Conservation (phyloP, 768 basidiomycete genomes). For the Amanita rimosa region DNA sequence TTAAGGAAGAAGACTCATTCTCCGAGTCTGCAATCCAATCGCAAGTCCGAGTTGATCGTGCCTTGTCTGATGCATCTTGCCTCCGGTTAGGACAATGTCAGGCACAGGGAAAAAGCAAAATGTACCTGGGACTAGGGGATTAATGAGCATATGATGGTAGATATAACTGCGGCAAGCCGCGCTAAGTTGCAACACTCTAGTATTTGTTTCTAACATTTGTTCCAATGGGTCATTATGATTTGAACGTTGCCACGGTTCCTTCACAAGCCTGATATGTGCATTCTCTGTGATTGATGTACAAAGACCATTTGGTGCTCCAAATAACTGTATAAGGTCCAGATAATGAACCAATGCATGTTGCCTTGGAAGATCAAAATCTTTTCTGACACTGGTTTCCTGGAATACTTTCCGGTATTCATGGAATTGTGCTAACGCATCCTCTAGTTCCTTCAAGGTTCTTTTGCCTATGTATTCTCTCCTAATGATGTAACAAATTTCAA, state of each 20-base stretch:
- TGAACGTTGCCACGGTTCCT: slow-evolving; percentile 13
- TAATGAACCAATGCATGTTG: slow-evolving; percentile 15
- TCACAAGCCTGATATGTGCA: slow-evolving; percentile 8
- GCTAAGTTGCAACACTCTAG: background rate
- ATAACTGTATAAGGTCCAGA: slow-evolving; percentile 6
- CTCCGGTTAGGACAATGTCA: too few species aligned
- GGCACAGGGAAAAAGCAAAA: too few species aligned
- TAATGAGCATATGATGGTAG: too few species aligned
- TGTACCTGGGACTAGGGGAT: too few species aligned
- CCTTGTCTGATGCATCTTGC: too few species aligned
- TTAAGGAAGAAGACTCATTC: too few species aligned
- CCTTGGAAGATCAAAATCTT: slow-evolving; percentile 12
- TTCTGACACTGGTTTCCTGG: slow-evolving; percentile 7
- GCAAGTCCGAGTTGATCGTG: too few species aligned
- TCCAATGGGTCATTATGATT: slow-evolving; percentile 11
- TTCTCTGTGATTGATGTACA: slow-evolving; percentile 13
- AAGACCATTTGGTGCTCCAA: slow-evolving; percentile 11
- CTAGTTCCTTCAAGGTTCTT: slow-evolving; percentile 7
- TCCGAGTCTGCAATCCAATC: too few species aligned
- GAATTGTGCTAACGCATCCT: slow-evolving; percentile 9
- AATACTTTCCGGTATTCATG: slow-evolving; percentile 4
- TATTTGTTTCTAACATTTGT: slow-evolving; percentile 15
- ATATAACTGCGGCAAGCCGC: slow-evolving; percentile 7
- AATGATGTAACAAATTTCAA: slow-evolving; percentile 17
- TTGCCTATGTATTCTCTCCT: slow-evolving; percentile 12